phyloP scores from a whole-genome alignment of 768 basidiomycete genomes.

The Tubosaeta sp. region DNA sequence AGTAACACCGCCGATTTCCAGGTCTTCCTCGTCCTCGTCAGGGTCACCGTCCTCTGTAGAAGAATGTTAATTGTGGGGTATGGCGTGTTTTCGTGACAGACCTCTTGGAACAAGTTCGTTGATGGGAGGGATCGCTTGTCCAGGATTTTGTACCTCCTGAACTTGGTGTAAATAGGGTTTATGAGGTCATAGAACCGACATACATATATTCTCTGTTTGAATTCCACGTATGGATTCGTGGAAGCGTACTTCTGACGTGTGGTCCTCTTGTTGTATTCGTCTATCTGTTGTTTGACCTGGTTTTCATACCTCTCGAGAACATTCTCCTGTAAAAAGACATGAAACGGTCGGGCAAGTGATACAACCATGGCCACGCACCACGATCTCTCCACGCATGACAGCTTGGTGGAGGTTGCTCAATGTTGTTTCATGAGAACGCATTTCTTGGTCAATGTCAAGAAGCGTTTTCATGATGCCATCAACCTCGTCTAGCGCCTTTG shows the following conservation, averaged over 20 bases:
- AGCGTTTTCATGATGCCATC: slow-evolving; percentile 66
- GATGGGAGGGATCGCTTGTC: slow-evolving; percentile 70
- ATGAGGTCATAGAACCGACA: slow-evolving; percentile 20
- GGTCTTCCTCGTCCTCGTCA: slow-evolving; percentile 82
- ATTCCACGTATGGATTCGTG: slow-evolving; percentile 51
- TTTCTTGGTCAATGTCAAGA: slow-evolving; percentile 61
- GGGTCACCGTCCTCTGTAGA: slow-evolving; percentile 70
- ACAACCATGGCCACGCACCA: slow-evolving; percentile 42
- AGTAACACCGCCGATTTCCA: slow-evolving; percentile 82
- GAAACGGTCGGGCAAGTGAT: not conserved
- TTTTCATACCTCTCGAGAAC: slow-evolving; percentile 47
- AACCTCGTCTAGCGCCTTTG: slow-evolving; percentile 53
- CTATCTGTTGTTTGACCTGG: slow-evolving; percentile 38
- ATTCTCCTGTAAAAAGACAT: slow-evolving; percentile 40
- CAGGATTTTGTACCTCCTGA: slow-evolving; percentile 67
- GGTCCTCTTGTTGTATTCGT: slow-evolving; percentile 56
- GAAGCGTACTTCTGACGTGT: slow-evolving; percentile 77
- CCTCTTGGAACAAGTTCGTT: slow-evolving; percentile 70
- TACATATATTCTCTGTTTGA: slow-evolving; percentile 67
- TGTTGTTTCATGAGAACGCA: slow-evolving; percentile 50
- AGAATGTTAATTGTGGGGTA: not conserved
- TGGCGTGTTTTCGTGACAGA: slow-evolving; percentile 20
- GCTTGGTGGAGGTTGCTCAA: slow-evolving; percentile 55
- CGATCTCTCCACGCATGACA: slow-evolving; percentile 50
- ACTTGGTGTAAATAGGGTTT: slow-evolving; percentile 6